These are phyloP conservation scores for Candida suzukii DNA, from an alignment of 805 yeast genomes.

Conservation along the genomic window DNA sequence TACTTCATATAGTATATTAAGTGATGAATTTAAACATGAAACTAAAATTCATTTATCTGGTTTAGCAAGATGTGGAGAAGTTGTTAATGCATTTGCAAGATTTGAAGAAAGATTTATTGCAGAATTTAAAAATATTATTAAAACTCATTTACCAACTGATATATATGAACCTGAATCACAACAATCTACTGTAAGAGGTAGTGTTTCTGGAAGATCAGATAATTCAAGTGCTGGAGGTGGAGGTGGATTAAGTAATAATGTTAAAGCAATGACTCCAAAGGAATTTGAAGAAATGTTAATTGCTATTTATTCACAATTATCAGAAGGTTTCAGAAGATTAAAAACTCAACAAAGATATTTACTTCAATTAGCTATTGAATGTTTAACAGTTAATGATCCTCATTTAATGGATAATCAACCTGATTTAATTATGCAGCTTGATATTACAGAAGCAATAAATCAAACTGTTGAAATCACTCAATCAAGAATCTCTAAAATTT, in stretches of 20 bases:
- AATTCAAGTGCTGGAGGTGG: constrained; percentile 18
- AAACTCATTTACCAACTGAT: constrained; percentile 53
- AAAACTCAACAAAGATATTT: constrained; percentile 74
- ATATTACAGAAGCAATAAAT: constrained; percentile 57
- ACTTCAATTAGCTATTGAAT: constrained; percentile 59
- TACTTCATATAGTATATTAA: constrained; percentile 29
- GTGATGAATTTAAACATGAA: constrained; percentile 31
- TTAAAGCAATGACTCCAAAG: constrained; percentile 60
- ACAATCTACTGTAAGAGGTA: constrained; percentile 6
- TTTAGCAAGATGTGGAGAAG: constrained; percentile 52
- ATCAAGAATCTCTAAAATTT: constrained; percentile 66
- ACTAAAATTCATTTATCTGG: constrained; percentile 46
- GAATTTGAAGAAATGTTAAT: constrained; percentile 72
- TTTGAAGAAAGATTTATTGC: constrained; percentile 64
- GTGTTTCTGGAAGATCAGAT: constrained; percentile 21
- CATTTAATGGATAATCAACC: constrained; percentile 23
- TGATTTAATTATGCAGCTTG: constrained; percentile 49
- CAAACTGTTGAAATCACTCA: constrained; percentile 69
- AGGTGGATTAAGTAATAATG: constrained; percentile 26
- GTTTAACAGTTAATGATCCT: constrained; percentile 25
- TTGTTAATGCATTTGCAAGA: constrained; percentile 51
- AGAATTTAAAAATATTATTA: constrained; percentile 69
- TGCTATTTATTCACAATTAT: constrained; percentile 51
- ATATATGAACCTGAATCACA: constrained; percentile 10
- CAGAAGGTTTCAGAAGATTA: constrained; percentile 69